Evolutionary conservation across 192 early-diverging fungal species (phyloP).

Genomic region (Coemansia sp.): DNA sequence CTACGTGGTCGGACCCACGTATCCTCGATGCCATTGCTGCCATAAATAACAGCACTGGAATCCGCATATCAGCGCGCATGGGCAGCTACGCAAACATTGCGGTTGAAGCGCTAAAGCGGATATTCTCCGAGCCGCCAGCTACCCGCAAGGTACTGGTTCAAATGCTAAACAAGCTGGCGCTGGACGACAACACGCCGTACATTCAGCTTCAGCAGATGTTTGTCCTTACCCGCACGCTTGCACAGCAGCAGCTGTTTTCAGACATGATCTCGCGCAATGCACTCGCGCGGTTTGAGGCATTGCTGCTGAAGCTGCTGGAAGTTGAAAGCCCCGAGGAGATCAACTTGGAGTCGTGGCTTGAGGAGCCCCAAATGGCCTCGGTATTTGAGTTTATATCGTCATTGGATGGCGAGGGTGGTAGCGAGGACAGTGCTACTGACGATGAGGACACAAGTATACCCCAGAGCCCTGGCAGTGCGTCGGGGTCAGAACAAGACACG

Average conservation of each 20-base stretch:
- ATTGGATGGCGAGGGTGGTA: conserved; percentile 18
- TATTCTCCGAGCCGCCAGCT: conserved; percentile 47
- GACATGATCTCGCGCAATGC: conserved; percentile 60
- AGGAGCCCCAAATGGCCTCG: conserved; percentile 49
- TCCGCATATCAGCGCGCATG: conserved; percentile 22
- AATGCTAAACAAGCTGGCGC: conserved; percentile 57
- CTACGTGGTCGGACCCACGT: conserved; percentile 77
- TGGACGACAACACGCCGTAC: conserved; percentile 40
- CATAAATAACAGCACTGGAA: conserved; percentile 16
- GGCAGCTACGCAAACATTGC: conserved; percentile 53
- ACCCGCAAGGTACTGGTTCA: conserved; percentile 64
- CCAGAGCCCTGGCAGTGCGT: not conserved
- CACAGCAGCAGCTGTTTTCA: conserved; percentile 52
- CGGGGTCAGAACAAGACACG: conserved; percentile 22
- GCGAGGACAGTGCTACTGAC: conserved; percentile 10
- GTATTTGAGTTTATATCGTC: conserved; percentile 51
- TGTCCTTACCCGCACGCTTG: conserved; percentile 36
- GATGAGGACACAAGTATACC: conserved; percentile 6
- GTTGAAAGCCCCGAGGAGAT: conserved; percentile 40
- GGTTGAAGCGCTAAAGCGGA: conserved; percentile 62
- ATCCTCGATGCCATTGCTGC: conserved; percentile 55
- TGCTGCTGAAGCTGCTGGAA: conserved; percentile 56
- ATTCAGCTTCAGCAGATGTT: conserved; percentile 47
- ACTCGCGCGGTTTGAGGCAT: conserved; percentile 57
- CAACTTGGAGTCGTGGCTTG: conserved; percentile 44